Conservation (phyloP, 2,329 filamentous ascomycete genomes). For the Metarhizium robertsii region DNA sequence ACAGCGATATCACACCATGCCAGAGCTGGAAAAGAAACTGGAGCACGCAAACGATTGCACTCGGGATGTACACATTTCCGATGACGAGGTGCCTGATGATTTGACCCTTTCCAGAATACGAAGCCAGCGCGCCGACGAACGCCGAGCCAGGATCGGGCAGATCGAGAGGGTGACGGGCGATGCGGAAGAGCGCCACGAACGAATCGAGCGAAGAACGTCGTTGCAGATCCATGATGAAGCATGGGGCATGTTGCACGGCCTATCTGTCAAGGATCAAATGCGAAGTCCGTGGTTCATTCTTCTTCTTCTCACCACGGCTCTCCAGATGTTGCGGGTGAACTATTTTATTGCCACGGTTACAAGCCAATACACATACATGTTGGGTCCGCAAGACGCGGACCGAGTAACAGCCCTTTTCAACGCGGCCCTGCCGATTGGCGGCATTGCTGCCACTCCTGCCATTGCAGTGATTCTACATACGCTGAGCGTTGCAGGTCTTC, state of each 20-base stretch:
- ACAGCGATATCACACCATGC: constrained; percentile 27
- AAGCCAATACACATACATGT: not conserved
- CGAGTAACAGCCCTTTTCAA: not conserved
- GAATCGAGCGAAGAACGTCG: constrained; percentile 45
- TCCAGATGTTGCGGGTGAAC: constrained; percentile 60
- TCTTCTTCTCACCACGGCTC: constrained; percentile 54
- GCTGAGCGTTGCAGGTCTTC: not conserved
- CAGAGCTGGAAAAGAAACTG: constrained; percentile 30
- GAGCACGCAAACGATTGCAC: constrained; percentile 25
- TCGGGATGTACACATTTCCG: constrained; percentile 40
- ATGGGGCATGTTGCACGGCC: constrained; percentile 63
- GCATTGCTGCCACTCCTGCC: not conserved
- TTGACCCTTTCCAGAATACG: constrained; percentile 28
- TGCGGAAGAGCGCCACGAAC: constrained; percentile 41
- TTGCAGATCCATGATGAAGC: constrained; percentile 53
- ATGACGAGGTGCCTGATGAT: constrained; percentile 43
- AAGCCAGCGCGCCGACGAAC: constrained; percentile 35
- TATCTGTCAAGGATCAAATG: constrained; percentile 55
- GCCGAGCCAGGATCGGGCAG: constrained; percentile 48
- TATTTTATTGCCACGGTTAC: constrained; percentile 27
- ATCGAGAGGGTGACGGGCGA: constrained; percentile 56
- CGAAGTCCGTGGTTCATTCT: constrained; percentile 61
- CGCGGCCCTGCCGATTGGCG: not conserved
- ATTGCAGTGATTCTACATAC: not conserved
- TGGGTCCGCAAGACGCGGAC: not conserved